Base-by-base conservation (phyloP, 2,329 filamentous ascomycete species). In the Colletotrichum spaethianum region DNA sequence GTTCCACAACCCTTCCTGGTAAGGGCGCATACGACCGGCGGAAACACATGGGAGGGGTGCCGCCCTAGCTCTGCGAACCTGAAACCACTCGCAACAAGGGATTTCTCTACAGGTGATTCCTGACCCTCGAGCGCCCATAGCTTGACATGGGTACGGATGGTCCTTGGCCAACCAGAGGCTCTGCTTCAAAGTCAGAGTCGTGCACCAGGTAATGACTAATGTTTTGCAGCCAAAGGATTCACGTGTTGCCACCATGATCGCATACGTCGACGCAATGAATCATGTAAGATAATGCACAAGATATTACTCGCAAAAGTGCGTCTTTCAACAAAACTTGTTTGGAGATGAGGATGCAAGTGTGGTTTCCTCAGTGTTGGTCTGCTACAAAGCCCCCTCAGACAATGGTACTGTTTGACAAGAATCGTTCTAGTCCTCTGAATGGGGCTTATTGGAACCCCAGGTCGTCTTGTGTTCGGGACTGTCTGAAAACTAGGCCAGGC, bases 1-100 rank as follows among this genome's bases (percentile, higher is more conserved):
- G 61, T 63, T 40, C 46, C 61, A 14, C 33, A 53, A 48, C 26
- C 16, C 33, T 33, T 23, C 48, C 61, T 53, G 42, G 61, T 26
- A 53, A 42, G 23, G 23, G 61, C 40, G 33, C 36, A 26, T 53
- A 11, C 48, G 18, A 9, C 48, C 26, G 9, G 6, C 36, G 11
- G 33, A 53, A 53, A 53, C 61, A 63, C 46, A 42, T 18, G 53
- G 16, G 20, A 16, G 11, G 26, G 48, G 42, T 61, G 40, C 40
- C 5, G 8, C 20, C 42, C 42, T 23, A 18, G 11, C n/a, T 42
- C 55, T 40, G 8, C 20, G 16, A 20, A n/a, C 31, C 9, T 55
- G 61, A 63, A 63, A 63, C 61, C 20, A 4, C 26, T 28, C 28
- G 26, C 61, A 26, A 18, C 36, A 42, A n/a, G 31, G 23, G n/a